Conservation (phyloP, 108 stramenopile genomes). For the Stephanodiscus triporus region DNA sequence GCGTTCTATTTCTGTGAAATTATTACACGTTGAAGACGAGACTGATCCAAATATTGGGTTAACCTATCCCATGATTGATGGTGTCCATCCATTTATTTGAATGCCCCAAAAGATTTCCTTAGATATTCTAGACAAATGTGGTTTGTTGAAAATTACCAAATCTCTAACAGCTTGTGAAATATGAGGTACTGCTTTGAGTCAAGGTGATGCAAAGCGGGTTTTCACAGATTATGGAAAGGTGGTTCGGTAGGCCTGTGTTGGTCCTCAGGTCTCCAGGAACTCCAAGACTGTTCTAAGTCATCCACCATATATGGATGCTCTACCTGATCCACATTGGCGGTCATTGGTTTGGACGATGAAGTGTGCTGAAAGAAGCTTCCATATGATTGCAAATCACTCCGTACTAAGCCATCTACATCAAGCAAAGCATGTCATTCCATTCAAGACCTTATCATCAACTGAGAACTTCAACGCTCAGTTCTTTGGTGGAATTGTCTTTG, state of each 20-base stretch:
- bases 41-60: too few relatives aligned
- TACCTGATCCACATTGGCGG: neutral
- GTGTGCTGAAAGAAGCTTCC: neutral
- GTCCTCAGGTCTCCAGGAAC: neutral
- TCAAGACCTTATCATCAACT: neutral
- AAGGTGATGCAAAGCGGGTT: neutral
- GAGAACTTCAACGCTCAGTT: neutral
- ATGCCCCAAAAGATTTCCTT: too few relatives aligned
- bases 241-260: neutral
- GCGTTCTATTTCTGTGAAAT: too few relatives aligned
- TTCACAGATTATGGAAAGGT: neutral
- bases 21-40: too few relatives aligned
- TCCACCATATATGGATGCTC: neutral
- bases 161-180: too few relatives aligned
- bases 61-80: too few relatives aligned
- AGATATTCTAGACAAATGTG: too few relatives aligned
- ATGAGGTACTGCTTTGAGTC: too few relatives aligned
- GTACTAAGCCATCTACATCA: neutral
- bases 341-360: neutral
- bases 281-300: neutral
- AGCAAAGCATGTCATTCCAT: neutral
- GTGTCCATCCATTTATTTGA: too few relatives aligned
- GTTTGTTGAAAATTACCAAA: too few relatives aligned
- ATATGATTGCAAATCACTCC: neutral
- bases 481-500: constrained; percentile 2